phyloP scores from a whole-genome alignment of 2,329 filamentous ascomycete species.

The Setomelanomma holmii region DNA sequence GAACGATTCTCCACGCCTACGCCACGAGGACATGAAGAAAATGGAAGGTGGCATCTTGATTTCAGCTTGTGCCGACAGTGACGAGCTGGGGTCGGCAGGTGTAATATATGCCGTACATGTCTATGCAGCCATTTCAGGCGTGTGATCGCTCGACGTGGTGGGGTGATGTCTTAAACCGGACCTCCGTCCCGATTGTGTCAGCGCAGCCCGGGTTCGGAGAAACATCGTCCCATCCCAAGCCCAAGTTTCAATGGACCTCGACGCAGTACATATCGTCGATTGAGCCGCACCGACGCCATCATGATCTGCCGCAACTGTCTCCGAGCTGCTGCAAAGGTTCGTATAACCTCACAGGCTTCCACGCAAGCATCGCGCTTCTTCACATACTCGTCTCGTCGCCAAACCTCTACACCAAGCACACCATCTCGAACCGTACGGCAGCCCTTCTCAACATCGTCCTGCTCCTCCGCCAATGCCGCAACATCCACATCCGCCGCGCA shows the following conservation, averaged over 20 bases:
- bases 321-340: constrained; percentile 38
- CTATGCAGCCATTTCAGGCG: constrained; percentile 4
- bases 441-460: constrained; percentile 30
- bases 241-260: constrained; percentile 19
- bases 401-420: constrained; percentile 34
- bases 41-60: constrained; percentile 7
- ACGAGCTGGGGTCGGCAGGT: constrained; percentile 6
- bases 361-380: constrained; percentile 33
- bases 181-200: not conserved
- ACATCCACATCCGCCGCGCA: constrained; percentile 56
- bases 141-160: not conserved
- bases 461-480: constrained; percentile 45
- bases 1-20: not conserved
- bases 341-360: constrained; percentile 4
- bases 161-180: not conserved
- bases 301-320: constrained; percentile 53
- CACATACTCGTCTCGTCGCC: constrained; percentile 28
- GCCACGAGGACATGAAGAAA: constrained; percentile 4
- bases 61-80: constrained; percentile 3
- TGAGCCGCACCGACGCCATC: constrained; percentile 17
- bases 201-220: constrained; percentile 7
- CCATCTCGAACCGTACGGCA: constrained; percentile 36
- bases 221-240: constrained; percentile 7
- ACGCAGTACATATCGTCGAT: constrained; percentile 4
- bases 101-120: constrained; percentile 5